Conservation (phyloP, 2,329 filamentous ascomycete genomes). For the Tolypocladium amazonense region DNA sequence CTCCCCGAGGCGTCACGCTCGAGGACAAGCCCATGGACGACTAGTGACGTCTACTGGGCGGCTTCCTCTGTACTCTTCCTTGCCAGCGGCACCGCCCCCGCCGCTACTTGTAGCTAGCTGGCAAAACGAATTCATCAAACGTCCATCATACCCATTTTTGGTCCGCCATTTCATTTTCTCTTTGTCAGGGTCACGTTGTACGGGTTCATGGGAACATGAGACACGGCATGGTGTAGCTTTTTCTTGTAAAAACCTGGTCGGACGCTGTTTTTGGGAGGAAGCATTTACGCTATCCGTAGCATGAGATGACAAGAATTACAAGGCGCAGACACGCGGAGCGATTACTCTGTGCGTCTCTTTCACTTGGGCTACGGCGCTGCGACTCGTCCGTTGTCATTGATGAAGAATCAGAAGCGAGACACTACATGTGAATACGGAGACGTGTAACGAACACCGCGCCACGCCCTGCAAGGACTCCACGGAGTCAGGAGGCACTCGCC, state of each 20-base stretch:
- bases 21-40: slow-evolving; percentile 44
- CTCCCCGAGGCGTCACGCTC: slow-evolving; percentile 35
- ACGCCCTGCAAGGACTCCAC: neutral
- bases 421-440: neutral
- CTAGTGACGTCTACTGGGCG: slow-evolving; percentile 15
- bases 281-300: neutral
- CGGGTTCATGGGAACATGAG: slow-evolving; percentile 6
- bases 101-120: neutral
- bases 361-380: neutral
- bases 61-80: neutral
- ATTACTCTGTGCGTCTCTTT: neutral
- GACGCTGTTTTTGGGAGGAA: neutral
- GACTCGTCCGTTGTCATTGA: neutral
- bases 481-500: neutral
- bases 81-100: neutral
- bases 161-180: neutral
- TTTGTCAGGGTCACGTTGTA: slow-evolving; percentile 4
- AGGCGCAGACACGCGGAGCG: neutral
- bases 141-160: neutral
- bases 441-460: neutral
- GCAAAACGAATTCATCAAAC: neutral
- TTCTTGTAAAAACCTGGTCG: neutral
- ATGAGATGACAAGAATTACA: neutral
- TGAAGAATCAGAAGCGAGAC: neutral
- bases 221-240: neutral